Base-by-base conservation (phyloP, 495 filamentous ascomycete genomes). In the Tricharina praecox region DNA sequence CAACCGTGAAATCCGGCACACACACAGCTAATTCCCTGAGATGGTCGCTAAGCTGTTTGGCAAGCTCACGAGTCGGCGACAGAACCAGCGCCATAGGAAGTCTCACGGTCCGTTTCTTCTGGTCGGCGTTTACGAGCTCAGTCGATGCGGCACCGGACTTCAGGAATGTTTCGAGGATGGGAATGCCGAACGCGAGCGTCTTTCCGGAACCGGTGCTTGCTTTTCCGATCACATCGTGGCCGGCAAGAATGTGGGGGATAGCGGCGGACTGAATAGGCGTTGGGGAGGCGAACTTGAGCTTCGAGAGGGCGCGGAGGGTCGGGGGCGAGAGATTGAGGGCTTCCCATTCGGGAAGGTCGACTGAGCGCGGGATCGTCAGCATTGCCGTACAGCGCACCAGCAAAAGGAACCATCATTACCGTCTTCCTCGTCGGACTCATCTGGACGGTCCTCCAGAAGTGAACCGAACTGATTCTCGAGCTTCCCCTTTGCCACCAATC, bases 51-150 rank as follows among this genome's bases (percentile, higher is more conserved):
- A 97, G 67, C 64, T 97, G 90, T 63, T 94, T 84, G 1, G 90
- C 90, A 49, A 97, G 66, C 62, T 97, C 90, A 65, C 90, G 68
- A 1, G 90, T 96, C 0, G 90, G 90, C 0, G 87, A 85, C 3
- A 97, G 70, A 35, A 97, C 76, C n/a, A 97, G 63, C 1, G 90
- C 86, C n/a, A 80, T 70, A 0, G 86, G 84, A 0, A 62, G 54
- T 43, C 70, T 67, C 4, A 67, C 54, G 37, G 63, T 63, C 35
- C 54, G 51, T 25, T 60, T 60, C 20, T 64, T 54, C 0, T 60
- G 50, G 16, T 65, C 63, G 4, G 58, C 46, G n/a, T 63, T 53
- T 18, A 68, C 59, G 5, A 62, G 49, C 42, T 58, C 51, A 42
- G 60, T 63, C 18, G 45, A 21, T 15, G 33, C 30, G 19, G 43